Base-by-base conservation (phyloP, 176 grass and related monocot species). In the Raddia distichophylla region DNA sequence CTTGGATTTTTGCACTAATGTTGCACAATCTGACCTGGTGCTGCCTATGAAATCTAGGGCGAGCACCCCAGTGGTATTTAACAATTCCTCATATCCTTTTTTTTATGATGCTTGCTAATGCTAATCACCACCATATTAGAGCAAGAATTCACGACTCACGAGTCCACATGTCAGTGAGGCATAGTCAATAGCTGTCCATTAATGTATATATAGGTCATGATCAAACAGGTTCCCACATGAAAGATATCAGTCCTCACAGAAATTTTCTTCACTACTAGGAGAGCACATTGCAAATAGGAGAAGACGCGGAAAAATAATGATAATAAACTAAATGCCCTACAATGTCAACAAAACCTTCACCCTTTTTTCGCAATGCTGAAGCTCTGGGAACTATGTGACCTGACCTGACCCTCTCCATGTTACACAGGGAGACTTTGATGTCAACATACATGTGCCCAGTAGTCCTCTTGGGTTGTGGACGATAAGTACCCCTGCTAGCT, bases 401-500 rank as follows among this genome's bases (percentile, higher is more conserved):
- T 73, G 2, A 88, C 66, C 6, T 73, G 2, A 42, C 42, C 22
- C 6, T 64, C 7, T 64, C n/a, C 86, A 43, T 72, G 66, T 66
- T 88, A 52, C 51, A 67, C 60, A 69, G 1, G 63, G 19, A 63
- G 70, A 80, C 70, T 67, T 84, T 57, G 57, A 75, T 81, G 63
- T 57, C 82, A 81, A 74, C 69, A 75, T 50, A 57, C 64, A 89
- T 89, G 87, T 86, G 49, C 40, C 40, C 73, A 71, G 50, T 34
- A 64, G 82, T 27, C 72, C 15, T 80, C 82, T 70, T 54, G 85
- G 85, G 27, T 64, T 64, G 82, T 42, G 74, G 69, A 56, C 80
- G 87, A 89, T 34, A 84, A 53, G 81, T 13, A 89, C 76, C 76
- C 53, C 27, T 85, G 87, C 82, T 64, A 20, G 64, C 64, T 81